A percentile compares a stretch with the other conserved stretches of the same genome.
These are phyloP conservation scores for Coemansia sp. DNA, from an alignment of 192 early-diverging fungal species.

Conservation along the genomic window DNA sequence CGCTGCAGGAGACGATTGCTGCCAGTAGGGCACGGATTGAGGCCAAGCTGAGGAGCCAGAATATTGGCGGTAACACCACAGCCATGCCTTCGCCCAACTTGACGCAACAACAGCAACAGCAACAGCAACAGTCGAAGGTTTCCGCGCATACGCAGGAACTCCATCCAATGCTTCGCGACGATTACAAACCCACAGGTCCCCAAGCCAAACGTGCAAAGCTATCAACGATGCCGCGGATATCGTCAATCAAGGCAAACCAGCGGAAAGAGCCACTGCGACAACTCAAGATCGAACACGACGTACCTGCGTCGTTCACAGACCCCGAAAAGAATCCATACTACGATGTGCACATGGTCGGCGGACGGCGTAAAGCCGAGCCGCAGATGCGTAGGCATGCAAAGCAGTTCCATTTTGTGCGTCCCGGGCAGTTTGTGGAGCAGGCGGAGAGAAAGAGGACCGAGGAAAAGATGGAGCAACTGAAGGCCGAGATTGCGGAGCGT, in stretches of 20 bases:
- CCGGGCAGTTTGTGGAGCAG: slow-evolving; percentile 77
- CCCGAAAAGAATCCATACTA: slow-evolving; percentile 87
- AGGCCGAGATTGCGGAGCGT: slow-evolving; percentile 37
- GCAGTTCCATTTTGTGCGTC: slow-evolving; percentile 77
- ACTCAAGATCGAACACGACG: slow-evolving; percentile 57
- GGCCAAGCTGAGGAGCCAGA: slow-evolving; percentile 24
- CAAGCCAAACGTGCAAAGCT: slow-evolving; percentile 37
- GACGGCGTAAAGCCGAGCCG: slow-evolving; percentile 39
- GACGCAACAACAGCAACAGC: slow-evolving; percentile 16
- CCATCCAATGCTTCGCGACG: slow-evolving; percentile 43
- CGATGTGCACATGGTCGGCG: slow-evolving; percentile 64
- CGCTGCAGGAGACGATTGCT: slow-evolving; percentile 36
- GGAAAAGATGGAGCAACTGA: slow-evolving; percentile 56
- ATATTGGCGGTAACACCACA: background rate
- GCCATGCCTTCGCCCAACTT: slow-evolving; percentile 6
- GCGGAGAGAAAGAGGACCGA: slow-evolving; percentile 83
- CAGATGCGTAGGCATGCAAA: slow-evolving; percentile 42
- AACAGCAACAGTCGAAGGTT: slow-evolving; percentile 4
- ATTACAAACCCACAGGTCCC: slow-evolving; percentile 38
- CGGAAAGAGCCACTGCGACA: slow-evolving; percentile 55
- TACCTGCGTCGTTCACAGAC: slow-evolving; percentile 58
- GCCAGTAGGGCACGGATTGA: slow-evolving; percentile 40
- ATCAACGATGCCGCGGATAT: slow-evolving; percentile 49
- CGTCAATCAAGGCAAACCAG: slow-evolving; percentile 71
- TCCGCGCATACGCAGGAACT: slow-evolving; percentile 18